Base-by-base conservation (phyloP, 208 protist genomes). In the Pavlovales sp. region DNA sequence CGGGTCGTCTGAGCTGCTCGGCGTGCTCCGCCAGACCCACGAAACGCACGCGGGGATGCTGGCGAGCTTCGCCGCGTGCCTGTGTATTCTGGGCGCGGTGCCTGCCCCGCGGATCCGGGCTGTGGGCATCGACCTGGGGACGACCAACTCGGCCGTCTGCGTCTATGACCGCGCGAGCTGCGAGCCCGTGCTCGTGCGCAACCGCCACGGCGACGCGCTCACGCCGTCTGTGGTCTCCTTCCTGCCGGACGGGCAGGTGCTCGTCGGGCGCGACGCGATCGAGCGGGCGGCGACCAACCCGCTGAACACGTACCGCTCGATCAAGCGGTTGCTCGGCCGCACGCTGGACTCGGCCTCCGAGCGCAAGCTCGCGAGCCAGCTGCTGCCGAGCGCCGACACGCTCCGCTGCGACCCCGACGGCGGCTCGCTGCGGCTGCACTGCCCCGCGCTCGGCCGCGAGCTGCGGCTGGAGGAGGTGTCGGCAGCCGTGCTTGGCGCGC, bases 81-180 rank as follows among this genome's bases (percentile, higher is more conserved):
- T n/a, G n/a, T n/a, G n/a, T n/a, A n/a, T n/a, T n/a, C n/a, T n/a
- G n/a, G n/a, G n/a, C n/a, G n/a, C n/a, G n/a, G n/a, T n/a, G n/a
- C n/a, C n/a, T n/a, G n/a, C n/a, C n/a, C n/a, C n/a, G n/a, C n/a
- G n/a, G n/a, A n/a, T n/a, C n/a, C n/a, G n/a, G n/a, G 57, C 57
- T 18, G 37, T 86, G 20, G 82, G 82, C 37, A 86, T 86, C 34
- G 82, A 86, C 34, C 57, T 86, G 0, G 82, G 82, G 11, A 86
- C 82, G 34, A 86, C 82, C 8, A 86, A 86, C 38, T 86, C 82
- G 4, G 82, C 82, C n/a, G 40, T 66, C 0, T 44, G 41, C 32
- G 22, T 41, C 20, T 37, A 44, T 36, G 36, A 22, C 34, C 32
- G 36, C 37, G 20, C 57, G 57, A 71, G 22, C 22, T 28, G 66